Percentiles rank a stretch among this genome's conserved stretches.
Evolutionary conservation across 2,329 filamentous ascomycete genomes (phyloP).

Genomic region (Hortaea sp.): DNA sequence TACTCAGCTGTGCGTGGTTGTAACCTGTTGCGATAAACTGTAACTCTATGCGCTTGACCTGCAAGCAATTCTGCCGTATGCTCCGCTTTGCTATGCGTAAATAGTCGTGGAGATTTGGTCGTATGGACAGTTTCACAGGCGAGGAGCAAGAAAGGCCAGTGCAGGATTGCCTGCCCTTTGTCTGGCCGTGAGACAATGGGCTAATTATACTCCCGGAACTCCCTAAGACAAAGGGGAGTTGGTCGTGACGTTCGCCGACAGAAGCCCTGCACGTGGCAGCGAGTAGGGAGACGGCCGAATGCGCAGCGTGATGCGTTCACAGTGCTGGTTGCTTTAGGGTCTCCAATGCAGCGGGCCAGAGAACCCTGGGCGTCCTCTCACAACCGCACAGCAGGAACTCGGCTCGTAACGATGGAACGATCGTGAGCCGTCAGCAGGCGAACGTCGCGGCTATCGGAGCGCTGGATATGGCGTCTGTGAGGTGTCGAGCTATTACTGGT

Average conservation of each 20-base stretch:
- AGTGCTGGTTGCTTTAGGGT: no score
- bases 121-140: background rate
- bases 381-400: background rate
- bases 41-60: conserved; percentile 1
- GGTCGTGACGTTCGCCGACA: background rate
- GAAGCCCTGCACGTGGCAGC: no score
- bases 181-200: background rate
- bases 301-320: no score
- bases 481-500: conserved; percentile 2
- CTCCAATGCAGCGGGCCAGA: no score
- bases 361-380: background rate
- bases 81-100: conserved; percentile 1
- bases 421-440: background rate
- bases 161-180: conserved; percentile 1
- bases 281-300: no score
- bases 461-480: background rate
- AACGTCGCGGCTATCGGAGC: background rate
- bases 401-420: background rate
- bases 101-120: background rate
- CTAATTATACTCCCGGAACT: background rate
- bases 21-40: background rate
- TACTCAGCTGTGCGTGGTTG: background rate
- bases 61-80: conserved; percentile 3
- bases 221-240: conserved; percentile 1
- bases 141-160: background rate